Percentiles rank a stretch among this genome's conserved stretches.
These are phyloP conservation scores for Malbranchea zuffiana DNA, from an alignment of 2,329 filamentous ascomycete genomes.

Conservation along the genomic window DNA sequence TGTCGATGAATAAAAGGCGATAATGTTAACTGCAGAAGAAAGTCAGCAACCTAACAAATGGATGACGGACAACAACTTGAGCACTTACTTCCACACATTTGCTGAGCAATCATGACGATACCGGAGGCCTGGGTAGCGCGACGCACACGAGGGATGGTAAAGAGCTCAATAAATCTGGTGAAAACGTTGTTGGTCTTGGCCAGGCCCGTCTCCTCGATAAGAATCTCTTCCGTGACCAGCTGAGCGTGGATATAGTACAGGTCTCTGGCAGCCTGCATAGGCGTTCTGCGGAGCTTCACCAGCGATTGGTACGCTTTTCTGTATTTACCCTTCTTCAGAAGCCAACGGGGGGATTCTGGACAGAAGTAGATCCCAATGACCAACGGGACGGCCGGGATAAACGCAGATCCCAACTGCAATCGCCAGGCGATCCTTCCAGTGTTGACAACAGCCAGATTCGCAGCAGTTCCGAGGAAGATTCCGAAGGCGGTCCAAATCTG, in stretches of 20 bases:
- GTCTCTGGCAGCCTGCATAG: conserved; percentile 50
- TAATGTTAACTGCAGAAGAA: conserved; percentile 47
- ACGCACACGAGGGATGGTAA: conserved; percentile 24
- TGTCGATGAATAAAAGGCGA: conserved; percentile 56
- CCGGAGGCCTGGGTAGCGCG: conserved; percentile 23
- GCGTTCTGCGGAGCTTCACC: conserved; percentile 46
- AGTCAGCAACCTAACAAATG: too few relatives aligned
- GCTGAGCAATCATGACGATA: conserved; percentile 24
- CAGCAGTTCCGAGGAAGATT: conserved; percentile 57
- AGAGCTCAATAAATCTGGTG: conserved; percentile 25
- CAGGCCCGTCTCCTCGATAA: conserved; percentile 31
- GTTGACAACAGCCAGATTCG: conserved; percentile 54
- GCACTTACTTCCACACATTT: conserved; percentile 28
- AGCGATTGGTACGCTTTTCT: conserved; percentile 50
- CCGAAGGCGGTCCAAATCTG: conserved; percentile 44
- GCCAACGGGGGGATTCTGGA: conserved; percentile 56
- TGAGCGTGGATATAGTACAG: conserved; percentile 47
- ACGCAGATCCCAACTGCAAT: conserved; percentile 53
- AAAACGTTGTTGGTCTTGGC: conserved; percentile 41
- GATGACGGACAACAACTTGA: conserved; percentile 15
- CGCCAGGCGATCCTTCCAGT: conserved; percentile 52
- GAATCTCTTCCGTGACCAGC: conserved; percentile 20
- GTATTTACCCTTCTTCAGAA: conserved; percentile 55
- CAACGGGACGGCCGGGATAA: conserved; percentile 52
- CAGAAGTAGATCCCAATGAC: conserved; percentile 49